Conservation (phyloP, 345 rosid genomes). For the Arabidopsis thaliana region TAIR10.1 NC_003076.8:25324001-25324500, state of each 20-base stretch:
- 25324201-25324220: slow-evolving; percentile 20
- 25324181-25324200: background rate
- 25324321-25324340: background rate
- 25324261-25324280: slow-evolving; percentile 17
- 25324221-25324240: slow-evolving; percentile 24
- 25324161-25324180: background rate
- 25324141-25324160: slow-evolving; percentile 38
- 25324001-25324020: background rate
- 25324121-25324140: slow-evolving; percentile 22
- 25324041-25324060: slow-evolving; percentile 16
- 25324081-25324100: slow-evolving; percentile 17
- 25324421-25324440: background rate
- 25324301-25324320: background rate
- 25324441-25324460: background rate
- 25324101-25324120: slow-evolving; percentile 34
- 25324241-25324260: background rate
- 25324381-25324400: background rate
- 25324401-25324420: slow-evolving; percentile 23
- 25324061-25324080: background rate
- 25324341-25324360: background rate
- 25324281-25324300: slow-evolving; percentile 5
- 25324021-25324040: slow-evolving; percentile 25
- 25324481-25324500: background rate
- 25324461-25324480: background rate
- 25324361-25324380: slow-evolving; percentile 25